Evolutionary conservation across 306 rosid species (phyloP), one percentile per base, ranked within the genome.

Genomic region (Lathyrus oleraceus): DNA sequence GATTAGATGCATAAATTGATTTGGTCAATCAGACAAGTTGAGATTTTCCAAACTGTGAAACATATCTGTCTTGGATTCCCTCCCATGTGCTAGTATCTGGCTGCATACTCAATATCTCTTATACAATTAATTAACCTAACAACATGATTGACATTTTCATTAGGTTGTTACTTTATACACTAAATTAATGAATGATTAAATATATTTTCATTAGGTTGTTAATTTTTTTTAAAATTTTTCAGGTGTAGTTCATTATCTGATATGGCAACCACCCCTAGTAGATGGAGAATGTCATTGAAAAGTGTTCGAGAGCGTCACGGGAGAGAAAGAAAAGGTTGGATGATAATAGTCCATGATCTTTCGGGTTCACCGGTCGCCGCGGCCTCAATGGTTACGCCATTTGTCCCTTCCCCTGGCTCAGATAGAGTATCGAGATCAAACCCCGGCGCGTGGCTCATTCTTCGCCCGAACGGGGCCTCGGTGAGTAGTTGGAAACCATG

Each of bases 361-460:
- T 93, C 98, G 0, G 98, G 98, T 13, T 94, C 98, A 1, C 90
- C 97, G 0, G 97, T 88, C 16, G 98, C 98, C 0, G 88, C 98
- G 0, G 98, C 98, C 6, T 90, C 98, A 12, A 88, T 94, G 88
- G 71, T 87, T 71, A 94, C 98, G 0, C 98, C 98, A 2, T 94
- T 94, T 69, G 98, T 94, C 4, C 95, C 97, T 3, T 94, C 98
- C 19, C 97, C 96, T 0, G 90, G 96, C 10, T 77, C 95, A 0
- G 96, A 90, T 10, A 80, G 96, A 1, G 98, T 93, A 11, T 93
- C 96, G 1, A 81, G 97, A 65, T 90, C 96, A 14, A 93, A 88
- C 79, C 96, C 98, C 0, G 98, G 98, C 3, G 91, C 97, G 0
- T 93, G 98, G 98, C 98, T 93, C 63, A 90, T 90, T 40, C 96